A percentile compares a stretch with the other conserved stretches of the same genome.
phyloP scores from a whole-genome alignment of 2,329 filamentous ascomycete genomes.

The Juglanconis oblonga region DNA sequence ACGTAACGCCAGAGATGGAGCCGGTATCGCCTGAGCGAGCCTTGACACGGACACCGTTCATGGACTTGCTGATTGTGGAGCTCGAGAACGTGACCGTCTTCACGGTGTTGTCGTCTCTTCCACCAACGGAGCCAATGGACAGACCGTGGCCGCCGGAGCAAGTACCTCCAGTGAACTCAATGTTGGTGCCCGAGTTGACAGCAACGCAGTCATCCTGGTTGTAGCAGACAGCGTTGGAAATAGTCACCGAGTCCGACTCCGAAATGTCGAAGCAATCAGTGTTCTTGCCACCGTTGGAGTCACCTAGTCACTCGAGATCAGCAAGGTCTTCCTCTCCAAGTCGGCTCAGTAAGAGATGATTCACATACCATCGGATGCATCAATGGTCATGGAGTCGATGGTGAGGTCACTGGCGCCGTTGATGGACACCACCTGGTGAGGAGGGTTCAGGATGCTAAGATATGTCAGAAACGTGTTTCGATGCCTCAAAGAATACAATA shows the following conservation, averaged over 20 bases:
- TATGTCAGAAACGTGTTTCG: too few species aligned
- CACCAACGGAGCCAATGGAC: constrained; percentile 55
- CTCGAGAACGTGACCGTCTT: constrained; percentile 46
- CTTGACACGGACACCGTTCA: constrained; percentile 39
- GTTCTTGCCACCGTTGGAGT: constrained; percentile 38
- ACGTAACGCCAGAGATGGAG: background rate
- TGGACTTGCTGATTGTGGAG: constrained; percentile 47
- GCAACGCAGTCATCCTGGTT: constrained; percentile 61
- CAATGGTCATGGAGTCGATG: constrained; percentile 50
- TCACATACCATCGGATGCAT: constrained; percentile 49
- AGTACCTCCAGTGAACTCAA: constrained; percentile 36
- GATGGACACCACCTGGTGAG: constrained; percentile 49
- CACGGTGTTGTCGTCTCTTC: constrained; percentile 51
- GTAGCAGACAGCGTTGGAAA: constrained; percentile 48
- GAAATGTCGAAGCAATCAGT: constrained; percentile 54
- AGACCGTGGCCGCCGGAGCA: constrained; percentile 52
- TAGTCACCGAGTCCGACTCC: constrained; percentile 43
- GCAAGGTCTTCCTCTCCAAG: constrained; percentile 14
- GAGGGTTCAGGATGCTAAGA: constrained; percentile 49
- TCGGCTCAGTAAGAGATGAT: constrained; percentile 31
- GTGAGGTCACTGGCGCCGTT: constrained; percentile 41
- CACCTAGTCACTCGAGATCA: background rate
- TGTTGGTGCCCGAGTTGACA: constrained; percentile 50
- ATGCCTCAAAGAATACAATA: too few species aligned
- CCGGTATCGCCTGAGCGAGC: constrained; percentile 1